Conservation (phyloP, 306 rosid genomes). For the Prunus fruticosa region DNA sequence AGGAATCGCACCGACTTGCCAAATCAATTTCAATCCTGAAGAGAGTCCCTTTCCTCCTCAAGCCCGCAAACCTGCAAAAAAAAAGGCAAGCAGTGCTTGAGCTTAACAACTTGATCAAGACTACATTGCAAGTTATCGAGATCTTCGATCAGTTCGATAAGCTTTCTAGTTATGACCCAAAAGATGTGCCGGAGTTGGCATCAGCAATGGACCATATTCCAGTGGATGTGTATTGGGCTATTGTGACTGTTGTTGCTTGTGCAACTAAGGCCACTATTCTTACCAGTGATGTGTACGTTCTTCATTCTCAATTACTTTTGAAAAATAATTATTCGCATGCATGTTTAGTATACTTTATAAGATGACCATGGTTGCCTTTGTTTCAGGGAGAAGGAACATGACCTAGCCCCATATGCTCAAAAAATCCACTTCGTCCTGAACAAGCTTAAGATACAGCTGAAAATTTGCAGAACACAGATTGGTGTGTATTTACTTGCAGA, state of each 20-base stretch:
- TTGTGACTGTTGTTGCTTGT: constrained; percentile 40
- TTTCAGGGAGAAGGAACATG: constrained; percentile 39
- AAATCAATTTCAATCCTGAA: too few species aligned
- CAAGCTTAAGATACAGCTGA: constrained; percentile 40
- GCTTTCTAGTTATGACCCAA: background rate
- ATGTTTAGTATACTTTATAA: background rate
- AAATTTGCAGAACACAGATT: constrained; percentile 28
- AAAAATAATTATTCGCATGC: background rate
- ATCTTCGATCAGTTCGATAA: too few species aligned
- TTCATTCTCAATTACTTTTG: background rate
- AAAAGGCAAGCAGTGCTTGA: too few species aligned
- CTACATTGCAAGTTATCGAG: too few species aligned
- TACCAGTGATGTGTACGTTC: background rate
- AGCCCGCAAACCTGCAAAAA: too few species aligned
- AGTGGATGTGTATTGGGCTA: constrained; percentile 54
- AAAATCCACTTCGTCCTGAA: constrained; percentile 41
- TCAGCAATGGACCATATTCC: constrained; percentile 35
- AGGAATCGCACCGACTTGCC: too few species aligned
- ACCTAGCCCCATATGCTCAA: constrained; percentile 44
- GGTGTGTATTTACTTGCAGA: constrained; percentile 13
- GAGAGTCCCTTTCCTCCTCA: too few species aligned
- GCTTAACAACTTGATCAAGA: too few species aligned
- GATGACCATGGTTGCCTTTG: too few species aligned
- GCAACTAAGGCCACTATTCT: constrained; percentile 42
- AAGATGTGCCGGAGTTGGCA: constrained; percentile 43